Evolutionary conservation across 495 filamentous ascomycete species (phyloP), one percentile per base, ranked within the genome.

Genomic region (Neurospora sp.): DNA sequence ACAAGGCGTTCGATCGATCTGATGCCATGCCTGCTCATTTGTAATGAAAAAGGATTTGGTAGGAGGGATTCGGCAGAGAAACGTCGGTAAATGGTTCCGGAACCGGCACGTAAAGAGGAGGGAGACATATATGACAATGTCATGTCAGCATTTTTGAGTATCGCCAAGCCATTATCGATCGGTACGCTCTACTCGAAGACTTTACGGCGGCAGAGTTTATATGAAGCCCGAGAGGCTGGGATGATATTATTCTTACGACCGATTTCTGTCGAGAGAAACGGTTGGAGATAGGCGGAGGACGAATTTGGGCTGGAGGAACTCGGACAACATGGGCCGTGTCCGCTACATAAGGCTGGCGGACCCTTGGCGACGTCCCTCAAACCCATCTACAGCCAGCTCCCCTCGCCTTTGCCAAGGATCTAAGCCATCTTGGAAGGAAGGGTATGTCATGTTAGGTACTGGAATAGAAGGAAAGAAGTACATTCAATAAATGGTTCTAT

Each of bases 1-100:
- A 90, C 79, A 90, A 90, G 80, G 89, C 93, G 2, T 99, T 99
- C 78, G 94, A 95, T 73, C 90, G 89, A 75, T 93, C 90, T 74
- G 96, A 99, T 81, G 88, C 91, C 73, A 94, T 97, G 92, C 76
- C 85, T 40, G 87, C 88, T 65, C 88, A 82, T 69, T 73, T 82
- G n/a, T 82, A 76, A 65, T 31, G 27, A 8, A 31, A 31, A 31
- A 8, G 12, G 53, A 35, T 1, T 35, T 10, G 31, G 38, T 68
- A 35, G 38, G 27, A 12, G 14, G 22, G 16, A 8, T 7, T n/a
- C 3, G 31, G 27, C 12, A n/a, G 8, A 10, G 27, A n/a, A 31
- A 22, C 12, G 44, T 45, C 16, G 16, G n/a, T 8, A 37, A 4
- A 39, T 22, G 53, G 38, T 12, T 68, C 5, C 59, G n/a, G 7